phyloP scores from a whole-genome alignment of 1,139 yeast genomes.

The Saccharomycopsis phalli region DNA sequence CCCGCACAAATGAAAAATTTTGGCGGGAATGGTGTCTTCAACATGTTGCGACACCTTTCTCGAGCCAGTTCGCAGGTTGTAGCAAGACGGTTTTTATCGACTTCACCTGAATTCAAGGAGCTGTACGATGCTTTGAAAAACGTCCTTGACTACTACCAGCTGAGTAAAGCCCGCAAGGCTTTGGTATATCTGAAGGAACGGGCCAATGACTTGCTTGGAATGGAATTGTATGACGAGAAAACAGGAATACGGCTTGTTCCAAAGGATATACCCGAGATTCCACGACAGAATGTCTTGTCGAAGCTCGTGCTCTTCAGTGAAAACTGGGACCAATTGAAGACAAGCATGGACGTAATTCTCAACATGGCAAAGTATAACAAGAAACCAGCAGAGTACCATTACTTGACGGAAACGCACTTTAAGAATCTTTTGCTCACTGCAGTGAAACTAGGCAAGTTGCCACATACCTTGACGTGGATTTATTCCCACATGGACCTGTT shows the following conservation, averaged over 20 bases:
- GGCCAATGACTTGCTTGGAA: conserved; percentile 42
- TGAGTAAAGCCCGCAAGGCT: conserved; percentile 30
- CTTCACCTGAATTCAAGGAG: neutral
- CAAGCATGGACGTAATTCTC: conserved; percentile 6
- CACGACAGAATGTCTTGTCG: conserved; percentile 27
- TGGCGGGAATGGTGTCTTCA: too few species aligned
- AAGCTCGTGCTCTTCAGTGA: conserved; percentile 28
- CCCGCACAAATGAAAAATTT: too few species aligned
- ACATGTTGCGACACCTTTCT: too few species aligned
- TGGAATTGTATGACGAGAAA: conserved; percentile 42
- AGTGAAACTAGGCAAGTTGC: conserved; percentile 23
- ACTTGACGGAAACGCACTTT: conserved; percentile 26
- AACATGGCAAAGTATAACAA: conserved; percentile 26
- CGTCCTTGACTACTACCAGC: conserved; percentile 25
- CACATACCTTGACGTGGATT: conserved; percentile 23
- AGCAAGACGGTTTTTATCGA: too few species aligned
- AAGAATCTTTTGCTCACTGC: conserved; percentile 27
- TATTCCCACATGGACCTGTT: conserved; percentile 20
- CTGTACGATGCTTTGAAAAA: conserved; percentile 19
- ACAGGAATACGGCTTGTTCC: conserved; percentile 34
- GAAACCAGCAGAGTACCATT: conserved; percentile 24
- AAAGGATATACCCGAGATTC: conserved; percentile 29
- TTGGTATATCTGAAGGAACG: conserved; percentile 38
- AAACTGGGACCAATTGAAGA: conserved; percentile 28
- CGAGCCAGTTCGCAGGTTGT: too few species aligned